A percentile compares a stretch with the other conserved stretches of the same genome.
These are phyloP conservation scores for Trichoderma guizhouense DNA, from an alignment of 2,329 filamentous ascomycete species.

Conservation along the genomic window DNA sequence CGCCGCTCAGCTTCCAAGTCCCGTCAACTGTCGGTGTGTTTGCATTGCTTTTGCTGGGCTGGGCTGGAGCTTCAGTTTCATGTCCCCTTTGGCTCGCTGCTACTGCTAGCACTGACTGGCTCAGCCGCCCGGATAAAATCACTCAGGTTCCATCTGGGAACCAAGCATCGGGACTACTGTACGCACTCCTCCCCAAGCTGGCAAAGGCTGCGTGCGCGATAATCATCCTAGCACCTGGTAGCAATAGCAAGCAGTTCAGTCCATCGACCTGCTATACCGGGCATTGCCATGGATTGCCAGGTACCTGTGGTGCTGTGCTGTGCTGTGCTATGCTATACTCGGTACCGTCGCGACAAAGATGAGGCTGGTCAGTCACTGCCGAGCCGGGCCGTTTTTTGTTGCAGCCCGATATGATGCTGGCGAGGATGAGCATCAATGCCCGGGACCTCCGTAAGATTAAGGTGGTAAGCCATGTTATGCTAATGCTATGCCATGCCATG, in stretches of 20 bases:
- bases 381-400: conserved; percentile 14
- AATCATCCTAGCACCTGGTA: conserved; percentile 5
- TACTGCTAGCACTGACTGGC: neutral
- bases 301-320: neutral
- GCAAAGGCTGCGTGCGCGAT: conserved; percentile 13
- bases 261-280: neutral
- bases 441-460: neutral
- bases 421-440: neutral
- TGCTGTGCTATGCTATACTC: neutral
- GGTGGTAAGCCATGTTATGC: neutral
- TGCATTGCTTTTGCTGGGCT: neutral
- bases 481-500: neutral
- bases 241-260: neutral
- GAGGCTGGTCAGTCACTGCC: neutral
- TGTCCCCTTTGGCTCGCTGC: neutral
- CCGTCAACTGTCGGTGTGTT: neutral
- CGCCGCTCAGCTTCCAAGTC: neutral
- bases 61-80: neutral
- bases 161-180: conserved; percentile 11
- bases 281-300: neutral
- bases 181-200: conserved; percentile 16
- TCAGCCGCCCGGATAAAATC: conserved; percentile 17
- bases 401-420: conserved; percentile 2
- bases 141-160: conserved; percentile 16
- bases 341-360: neutral